Evolutionary conservation across 83 land plant genomes (phyloP).

Genomic region (Isoetes engelmannii): DNA sequence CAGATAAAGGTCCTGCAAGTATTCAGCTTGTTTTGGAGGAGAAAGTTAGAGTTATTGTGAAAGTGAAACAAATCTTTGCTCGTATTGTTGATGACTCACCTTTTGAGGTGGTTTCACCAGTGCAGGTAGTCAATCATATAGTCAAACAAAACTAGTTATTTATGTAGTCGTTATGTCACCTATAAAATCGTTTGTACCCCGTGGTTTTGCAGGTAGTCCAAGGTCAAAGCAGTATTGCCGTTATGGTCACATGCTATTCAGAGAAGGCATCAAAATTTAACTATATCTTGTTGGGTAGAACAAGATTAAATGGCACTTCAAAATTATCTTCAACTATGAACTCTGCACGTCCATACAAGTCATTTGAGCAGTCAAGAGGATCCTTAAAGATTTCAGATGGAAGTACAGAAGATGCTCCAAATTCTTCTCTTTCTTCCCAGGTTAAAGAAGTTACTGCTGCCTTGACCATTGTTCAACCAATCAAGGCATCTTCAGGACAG

Average conservation of each 20-base stretch:
- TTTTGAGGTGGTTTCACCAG: background rate
- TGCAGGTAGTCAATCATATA: background rate
- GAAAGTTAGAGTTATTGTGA: background rate
- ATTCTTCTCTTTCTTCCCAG: no score
- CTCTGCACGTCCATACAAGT: background rate
- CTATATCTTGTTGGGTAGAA: background rate
- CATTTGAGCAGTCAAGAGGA: no score
- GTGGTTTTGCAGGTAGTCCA: background rate
- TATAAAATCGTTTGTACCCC: background rate
- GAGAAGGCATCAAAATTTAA: background rate
- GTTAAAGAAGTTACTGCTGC: no score
- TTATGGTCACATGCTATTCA: background rate
- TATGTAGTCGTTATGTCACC: background rate
- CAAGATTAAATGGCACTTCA: background rate
- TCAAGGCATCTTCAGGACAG: no score
- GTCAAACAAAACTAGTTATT: background rate
- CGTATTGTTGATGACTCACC: background rate
- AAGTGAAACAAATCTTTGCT: slow-evolving; percentile 3
- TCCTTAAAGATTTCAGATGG: no score
- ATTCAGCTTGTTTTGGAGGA: background rate
- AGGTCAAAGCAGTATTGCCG: background rate
- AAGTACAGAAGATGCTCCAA: no score
- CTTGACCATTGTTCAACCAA: no score
- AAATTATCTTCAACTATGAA: background rate
- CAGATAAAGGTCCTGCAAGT: background rate